Evolutionary conservation across 345 rosid genomes (phyloP), one percentile per base, ranked within the genome.

Genomic region (Brassica nigra): DNA sequence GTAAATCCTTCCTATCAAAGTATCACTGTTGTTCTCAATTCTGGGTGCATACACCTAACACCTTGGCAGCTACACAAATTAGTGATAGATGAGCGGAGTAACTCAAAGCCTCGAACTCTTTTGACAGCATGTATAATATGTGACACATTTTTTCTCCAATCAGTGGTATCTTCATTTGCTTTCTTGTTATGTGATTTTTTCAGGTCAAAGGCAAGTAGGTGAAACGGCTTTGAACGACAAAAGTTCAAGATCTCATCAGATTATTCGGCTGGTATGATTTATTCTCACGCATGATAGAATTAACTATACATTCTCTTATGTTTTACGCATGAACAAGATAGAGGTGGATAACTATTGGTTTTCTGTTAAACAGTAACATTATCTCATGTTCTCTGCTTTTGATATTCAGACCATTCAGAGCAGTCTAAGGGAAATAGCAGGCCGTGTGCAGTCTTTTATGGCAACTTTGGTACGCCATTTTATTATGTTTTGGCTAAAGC

Each of bases 181-280:
- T 77, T 57, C 49, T 8, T 62, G 5, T 65, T 47, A 59, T 73
- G 16, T 37, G 52, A 73, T 61, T 67, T 75, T 67, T 79, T 81
- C 94, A 95, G 99, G 92, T 62, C 97, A 95, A 84, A 86, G 99
- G 85, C 97, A 95, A 84, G 95, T 95, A 31, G 97, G 99, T 70
- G 97, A 95, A 87, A 95, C 99, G 63, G 83, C 92, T 78, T 74
- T 95, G 62, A 95, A 95, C 73, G 97, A 95, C 77, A 89, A 91
- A 79, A 95, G 97, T 86, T 95, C 99, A 71, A 88, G 97, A 83
- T 95, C 99, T 39, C 99, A 95, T 88, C 99, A 92, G 86, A 95
- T 95, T 76, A 91, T 92, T 78, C 85, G 97, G 87, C 89, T 95
- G 91, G 99, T 95, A 85, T 86, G 77, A 64, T 9, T 28, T 70